Base-by-base conservation (phyloP, 2,329 filamentous ascomycete species). In the Fusarium cyanostomum region DNA sequence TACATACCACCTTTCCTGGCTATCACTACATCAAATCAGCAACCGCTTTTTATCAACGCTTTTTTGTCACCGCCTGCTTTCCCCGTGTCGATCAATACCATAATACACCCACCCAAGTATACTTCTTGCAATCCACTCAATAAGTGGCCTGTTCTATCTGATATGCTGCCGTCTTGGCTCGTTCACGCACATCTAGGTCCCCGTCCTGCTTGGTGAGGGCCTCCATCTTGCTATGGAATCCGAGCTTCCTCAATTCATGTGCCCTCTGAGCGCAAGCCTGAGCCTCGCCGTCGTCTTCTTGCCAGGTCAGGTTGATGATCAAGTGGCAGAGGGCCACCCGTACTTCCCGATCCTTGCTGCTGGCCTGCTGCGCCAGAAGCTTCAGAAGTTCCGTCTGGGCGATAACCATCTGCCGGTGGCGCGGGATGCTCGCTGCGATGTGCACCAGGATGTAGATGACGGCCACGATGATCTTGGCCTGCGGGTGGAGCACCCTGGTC, bases 401-500 rank as follows among this genome's bases (percentile, higher is more conserved):
- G 49, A 96, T 86, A 10, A 96, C 82, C 13, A 92, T 79, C 71
- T 94, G 88, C 52, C 92, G 88, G 75, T 97, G 92, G 27, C 86
- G 84, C 4, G 92, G 88, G 11, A 89, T 82, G 64, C 92, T 92
- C 9, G 94, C 94, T 15, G 93, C 92, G 69, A 98, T 87, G 78
- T 98, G 93, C 12, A 95, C 89, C 44, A 98, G 82, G 54, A 97
- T 89, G 73, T 89, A 95, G 26, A 92, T 86, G 10, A 94, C 90
- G 3, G 91, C 85, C 69, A 86, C 85, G 48, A 97, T 84, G 61
- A 97, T 90, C 75, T 92, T 90, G 21, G 83, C 73, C 62, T 86
- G 84, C 8, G 86, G 83, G 58, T 86, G 81, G 9, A 88, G 73
- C 26, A 88, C 77, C 42, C 81, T 79, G 0, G 82, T 75, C 60